These are phyloP conservation scores for Tolypocladium endophyticum DNA, from an alignment of 2,329 filamentous ascomycete species.

Conservation along the genomic window DNA sequence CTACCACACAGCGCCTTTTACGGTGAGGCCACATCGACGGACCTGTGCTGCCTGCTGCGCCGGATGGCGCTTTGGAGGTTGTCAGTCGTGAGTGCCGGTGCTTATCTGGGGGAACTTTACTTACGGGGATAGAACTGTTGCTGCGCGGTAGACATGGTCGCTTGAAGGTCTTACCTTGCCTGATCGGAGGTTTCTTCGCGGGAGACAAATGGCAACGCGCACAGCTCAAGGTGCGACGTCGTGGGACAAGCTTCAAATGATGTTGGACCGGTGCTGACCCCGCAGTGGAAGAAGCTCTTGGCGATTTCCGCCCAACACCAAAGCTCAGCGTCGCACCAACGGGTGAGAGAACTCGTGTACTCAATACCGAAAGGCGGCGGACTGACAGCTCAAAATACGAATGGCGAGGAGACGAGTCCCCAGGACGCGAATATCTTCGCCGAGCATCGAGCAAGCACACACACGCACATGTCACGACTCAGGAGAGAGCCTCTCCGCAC, in stretches of 20 bases:
- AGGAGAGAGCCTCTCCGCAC: background rate
- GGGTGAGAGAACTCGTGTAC: background rate
- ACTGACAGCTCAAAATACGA: background rate
- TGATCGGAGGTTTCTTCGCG: background rate
- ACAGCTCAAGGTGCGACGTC: background rate
- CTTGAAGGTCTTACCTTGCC: background rate
- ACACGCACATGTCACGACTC: background rate
- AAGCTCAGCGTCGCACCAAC: background rate
- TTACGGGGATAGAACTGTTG: conserved; percentile 36
- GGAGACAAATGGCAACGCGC: background rate
- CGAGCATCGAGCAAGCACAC: background rate
- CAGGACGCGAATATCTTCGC: background rate
- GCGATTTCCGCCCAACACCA: background rate
- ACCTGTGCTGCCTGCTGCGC: conserved; percentile 13
- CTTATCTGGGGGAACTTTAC: conserved; percentile 8
- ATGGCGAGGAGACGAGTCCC: background rate
- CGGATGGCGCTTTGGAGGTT: conserved; percentile 3
- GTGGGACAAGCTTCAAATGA: background rate
- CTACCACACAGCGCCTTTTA: background rate
- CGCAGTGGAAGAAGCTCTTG: background rate
- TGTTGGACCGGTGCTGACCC: background rate
- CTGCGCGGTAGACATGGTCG: conserved; percentile 24
- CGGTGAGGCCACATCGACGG: conserved; percentile 2
- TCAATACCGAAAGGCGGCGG: background rate
- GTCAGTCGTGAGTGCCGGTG: background rate